Evolutionary conservation across 345 rosid species (phyloP).

Genomic region (Gossypium herbaceum): DNA sequence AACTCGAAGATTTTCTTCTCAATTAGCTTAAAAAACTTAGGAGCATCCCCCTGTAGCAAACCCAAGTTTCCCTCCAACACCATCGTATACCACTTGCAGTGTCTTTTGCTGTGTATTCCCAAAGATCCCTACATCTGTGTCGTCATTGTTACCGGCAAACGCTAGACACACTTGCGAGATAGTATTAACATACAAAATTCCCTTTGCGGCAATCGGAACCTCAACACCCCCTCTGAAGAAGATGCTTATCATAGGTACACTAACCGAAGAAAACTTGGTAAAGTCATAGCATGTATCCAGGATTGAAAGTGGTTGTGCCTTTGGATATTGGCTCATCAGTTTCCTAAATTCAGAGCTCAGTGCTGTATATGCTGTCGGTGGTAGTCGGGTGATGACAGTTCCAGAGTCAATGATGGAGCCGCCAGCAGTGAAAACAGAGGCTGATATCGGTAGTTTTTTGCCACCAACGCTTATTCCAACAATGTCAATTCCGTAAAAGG

Average conservation of each 20-base stretch:
- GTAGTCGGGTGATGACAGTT: slow-evolving; percentile 79
- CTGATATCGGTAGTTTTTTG: slow-evolving; percentile 37
- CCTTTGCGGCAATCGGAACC: slow-evolving; percentile 41
- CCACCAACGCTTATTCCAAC: slow-evolving; percentile 59
- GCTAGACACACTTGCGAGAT: slow-evolving; percentile 71
- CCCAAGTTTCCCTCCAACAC: slow-evolving; percentile 51
- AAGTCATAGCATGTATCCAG: slow-evolving; percentile 83
- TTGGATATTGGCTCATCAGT: slow-evolving; percentile 54
- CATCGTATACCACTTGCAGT: slow-evolving; percentile 70
- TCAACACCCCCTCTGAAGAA: slow-evolving; percentile 43
- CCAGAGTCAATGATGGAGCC: slow-evolving; percentile 85
- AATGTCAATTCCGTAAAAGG: slow-evolving; percentile 67
- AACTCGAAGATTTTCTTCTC: slow-evolving; percentile 8
- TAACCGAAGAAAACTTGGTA: slow-evolving; percentile 25
- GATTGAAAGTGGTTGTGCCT: slow-evolving; percentile 47
- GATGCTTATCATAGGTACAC: slow-evolving; percentile 48
- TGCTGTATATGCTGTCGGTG: slow-evolving; percentile 56
- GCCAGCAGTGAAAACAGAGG: slow-evolving; percentile 42
- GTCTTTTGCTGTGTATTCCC: slow-evolving; percentile 78
- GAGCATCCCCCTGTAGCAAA: slow-evolving; percentile 60
- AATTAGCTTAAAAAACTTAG: slow-evolving; percentile 16
- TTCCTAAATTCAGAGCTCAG: slow-evolving; percentile 41
- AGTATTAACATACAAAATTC: slow-evolving; percentile 38
- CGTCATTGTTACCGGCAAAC: slow-evolving; percentile 62
- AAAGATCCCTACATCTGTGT: slow-evolving; percentile 42